phyloP scores from a whole-genome alignment of 306 rosid species.

The Echinosophora koreensis region DNA sequence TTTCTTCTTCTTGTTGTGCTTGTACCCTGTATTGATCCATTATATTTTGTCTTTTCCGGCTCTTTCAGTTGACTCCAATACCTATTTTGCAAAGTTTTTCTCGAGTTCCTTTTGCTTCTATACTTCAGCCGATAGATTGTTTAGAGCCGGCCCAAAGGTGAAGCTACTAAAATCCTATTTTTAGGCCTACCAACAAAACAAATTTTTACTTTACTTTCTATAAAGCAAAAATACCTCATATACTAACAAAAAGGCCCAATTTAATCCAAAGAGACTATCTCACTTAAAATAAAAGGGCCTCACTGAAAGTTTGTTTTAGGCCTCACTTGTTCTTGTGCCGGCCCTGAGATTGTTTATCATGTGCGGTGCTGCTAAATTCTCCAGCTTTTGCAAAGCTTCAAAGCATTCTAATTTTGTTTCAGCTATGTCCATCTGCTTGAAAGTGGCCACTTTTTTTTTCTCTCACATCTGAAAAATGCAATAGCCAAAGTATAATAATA shows the following conservation, averaged over 20 bases:
- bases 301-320: too few species aligned
- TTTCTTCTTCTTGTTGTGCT: constrained; percentile 59
- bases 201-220: too few species aligned
- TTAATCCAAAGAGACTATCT: too few species aligned
- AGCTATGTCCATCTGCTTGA: constrained; percentile 80
- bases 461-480: constrained; percentile 64
- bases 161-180: too few species aligned
- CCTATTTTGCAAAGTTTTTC: constrained; percentile 60
- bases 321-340: too few species aligned
- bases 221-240: too few species aligned
- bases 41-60: constrained; percentile 58
- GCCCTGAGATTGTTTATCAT: constrained; percentile 68
- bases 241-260: too few species aligned
- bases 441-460: constrained; percentile 69
- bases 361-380: constrained; percentile 68
- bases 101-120: constrained; percentile 85
- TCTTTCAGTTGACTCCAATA: constrained; percentile 62
- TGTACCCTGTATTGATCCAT: constrained; percentile 54
- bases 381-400: constrained; percentile 75
- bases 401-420: constrained; percentile 84
- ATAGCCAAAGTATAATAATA: constrained; percentile 22
- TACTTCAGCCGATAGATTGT: too few species aligned
- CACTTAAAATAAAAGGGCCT: too few species aligned
- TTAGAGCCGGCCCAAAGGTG: too few species aligned
- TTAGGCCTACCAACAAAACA: too few species aligned